Percentiles rank a stretch among this genome's conserved stretches.
These are phyloP conservation scores for Trichoderma sp. DNA, from an alignment of 2,329 filamentous ascomycete species.

Conservation along the genomic window DNA sequence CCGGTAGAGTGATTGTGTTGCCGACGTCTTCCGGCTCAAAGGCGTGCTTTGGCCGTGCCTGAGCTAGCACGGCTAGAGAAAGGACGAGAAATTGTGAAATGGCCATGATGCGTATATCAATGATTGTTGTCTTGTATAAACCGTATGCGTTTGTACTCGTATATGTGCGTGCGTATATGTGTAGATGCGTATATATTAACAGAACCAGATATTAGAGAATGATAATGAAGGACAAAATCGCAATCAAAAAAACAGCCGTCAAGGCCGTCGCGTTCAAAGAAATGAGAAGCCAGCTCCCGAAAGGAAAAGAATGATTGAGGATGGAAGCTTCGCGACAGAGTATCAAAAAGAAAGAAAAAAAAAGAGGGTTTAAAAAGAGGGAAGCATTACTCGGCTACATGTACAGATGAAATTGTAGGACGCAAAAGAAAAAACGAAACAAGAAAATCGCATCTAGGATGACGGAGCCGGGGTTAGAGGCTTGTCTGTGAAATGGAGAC, in stretches of 20 bases:
- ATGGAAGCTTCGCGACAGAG: neutral
- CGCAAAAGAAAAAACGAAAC: neutral
- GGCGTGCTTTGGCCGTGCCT: conserved; percentile 20
- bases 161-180: neutral
- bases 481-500: neutral
- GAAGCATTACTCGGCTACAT: neutral
- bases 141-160: neutral
- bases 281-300: conserved; percentile 11
- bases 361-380: neutral
- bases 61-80: conserved; percentile 12
- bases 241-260: conserved; percentile 7
- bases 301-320: neutral
- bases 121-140: neutral
- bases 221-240: neutral
- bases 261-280: neutral
- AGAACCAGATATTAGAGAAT: neutral
- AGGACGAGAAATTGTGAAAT: conserved; percentile 13
- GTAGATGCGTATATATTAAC: neutral
- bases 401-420: neutral
- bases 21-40: conserved; percentile 15
- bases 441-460: neutral
- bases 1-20: conserved; percentile 7
- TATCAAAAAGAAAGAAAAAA: neutral
- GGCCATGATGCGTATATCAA: conserved; percentile 14
- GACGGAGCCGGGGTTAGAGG: conserved; percentile 11